Base-by-base conservation (phyloP, 768 basidiomycete species). In the Mycena leptocephala region DNA sequence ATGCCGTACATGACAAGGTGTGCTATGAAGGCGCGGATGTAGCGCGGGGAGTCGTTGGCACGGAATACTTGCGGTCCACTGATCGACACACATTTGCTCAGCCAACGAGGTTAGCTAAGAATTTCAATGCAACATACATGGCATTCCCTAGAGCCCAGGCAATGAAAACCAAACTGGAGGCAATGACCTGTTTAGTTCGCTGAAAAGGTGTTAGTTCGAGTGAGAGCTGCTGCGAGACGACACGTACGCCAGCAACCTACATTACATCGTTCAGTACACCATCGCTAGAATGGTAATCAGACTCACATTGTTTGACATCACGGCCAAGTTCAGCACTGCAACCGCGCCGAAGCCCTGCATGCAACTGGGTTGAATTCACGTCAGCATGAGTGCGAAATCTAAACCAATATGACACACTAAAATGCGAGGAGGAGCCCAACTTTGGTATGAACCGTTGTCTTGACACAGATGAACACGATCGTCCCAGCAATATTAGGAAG, bases 91-190 rank as follows among this genome's bases (percentile, higher is more conserved):
- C 2, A 18, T 18, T 55, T 1, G 35, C 10, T 43, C 20, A 43
- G 70, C 22, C 7, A 35, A 8, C 5, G 26, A 30, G 5, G 53
- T 14, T 20, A 28, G 18, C n/a, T 22, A 46, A 28, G 22, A 41
- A 63, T 51, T 9, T 22, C 43, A 22, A 18, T 11, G n/a, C 6
- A 11, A 61, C 61, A 5, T 41, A 84, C 87, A 89, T 80, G 22
- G 89, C 88, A 79, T 90, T 91, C 11, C 90, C 90, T 7, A 86
- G 86, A 26, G 90, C 88, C 88, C 89, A 91, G 9, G 88, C 88
- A 83, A 90, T 83, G 79, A 89, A 90, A 43, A 89, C 88, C n/a
- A 90, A 76, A 61, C 86, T 85, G 24, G 88, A 89, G 1, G 87
- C 86, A 22, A 89, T 81, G 14, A 87, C 87, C 79, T 90, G 89